These are phyloP conservation scores for Singerocomus inundabilis DNA, from an alignment of 1,284 basidiomycete genomes.

Conservation along the genomic window DNA sequence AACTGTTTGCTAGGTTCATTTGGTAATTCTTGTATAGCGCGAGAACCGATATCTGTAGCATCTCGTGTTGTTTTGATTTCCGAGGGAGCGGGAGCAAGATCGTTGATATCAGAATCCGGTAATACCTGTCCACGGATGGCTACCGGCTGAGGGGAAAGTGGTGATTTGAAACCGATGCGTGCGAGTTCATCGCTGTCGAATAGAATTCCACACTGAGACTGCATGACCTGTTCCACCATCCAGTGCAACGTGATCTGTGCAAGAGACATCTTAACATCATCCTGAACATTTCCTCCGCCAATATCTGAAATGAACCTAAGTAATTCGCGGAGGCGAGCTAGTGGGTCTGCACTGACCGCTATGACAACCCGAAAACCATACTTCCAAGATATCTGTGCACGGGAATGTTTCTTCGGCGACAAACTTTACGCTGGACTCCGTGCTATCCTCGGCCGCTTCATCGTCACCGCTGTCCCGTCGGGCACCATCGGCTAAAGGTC, in stretches of 20 bases:
- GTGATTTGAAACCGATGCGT: slow-evolving; percentile 31
- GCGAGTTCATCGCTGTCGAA: slow-evolving; percentile 47
- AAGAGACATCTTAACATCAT: slow-evolving; percentile 44
- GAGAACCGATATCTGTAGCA: not conserved
- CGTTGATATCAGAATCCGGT: not conserved
- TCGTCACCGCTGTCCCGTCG: not conserved
- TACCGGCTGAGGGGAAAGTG: not conserved
- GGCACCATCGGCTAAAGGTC: not conserved
- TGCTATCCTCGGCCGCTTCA: not conserved
- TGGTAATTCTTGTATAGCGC: not conserved
- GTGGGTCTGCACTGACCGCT: slow-evolving; percentile 40
- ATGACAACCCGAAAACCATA: slow-evolving; percentile 66
- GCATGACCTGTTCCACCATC: slow-evolving; percentile 63
- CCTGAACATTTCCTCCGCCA: slow-evolving; percentile 58
- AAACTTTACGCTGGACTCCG: slow-evolving; percentile 3
- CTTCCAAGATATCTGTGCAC: slow-evolving; percentile 53
- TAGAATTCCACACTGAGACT: slow-evolving; percentile 47
- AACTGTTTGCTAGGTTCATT: not conserved
- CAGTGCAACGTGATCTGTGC: slow-evolving; percentile 65
- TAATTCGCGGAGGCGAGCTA: not conserved
- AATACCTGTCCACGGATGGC: not conserved
- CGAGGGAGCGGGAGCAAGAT: not conserved
- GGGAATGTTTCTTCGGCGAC: slow-evolving; percentile 20
- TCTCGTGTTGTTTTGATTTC: not conserved
- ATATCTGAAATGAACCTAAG: slow-evolving; percentile 47